Percentiles rank a stretch among this genome's conserved stretches.
phyloP scores from a whole-genome alignment of 345 rosid genomes.

The Limnanthes douglasii region DNA sequence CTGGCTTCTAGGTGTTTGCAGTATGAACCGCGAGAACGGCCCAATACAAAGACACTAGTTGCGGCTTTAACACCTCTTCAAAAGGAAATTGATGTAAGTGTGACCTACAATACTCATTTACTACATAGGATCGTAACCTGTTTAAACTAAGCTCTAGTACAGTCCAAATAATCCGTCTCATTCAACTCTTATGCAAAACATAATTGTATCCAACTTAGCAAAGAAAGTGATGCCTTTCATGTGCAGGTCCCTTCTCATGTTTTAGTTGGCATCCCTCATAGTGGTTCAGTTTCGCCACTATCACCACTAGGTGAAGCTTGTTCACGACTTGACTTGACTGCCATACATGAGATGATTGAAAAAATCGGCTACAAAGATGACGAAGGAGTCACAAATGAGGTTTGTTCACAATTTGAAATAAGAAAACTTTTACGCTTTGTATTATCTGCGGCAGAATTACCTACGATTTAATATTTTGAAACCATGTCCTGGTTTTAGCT shows the following conservation, averaged over 20 bases:
- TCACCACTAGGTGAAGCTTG: conserved; percentile 88
- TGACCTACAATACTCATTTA: no score
- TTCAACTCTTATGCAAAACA: no score
- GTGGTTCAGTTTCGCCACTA: conserved; percentile 33
- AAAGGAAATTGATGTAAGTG: conserved; percentile 55
- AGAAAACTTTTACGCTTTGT: no score
- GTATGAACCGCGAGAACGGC: conserved; percentile 71
- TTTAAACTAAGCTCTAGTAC: no score
- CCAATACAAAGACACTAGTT: conserved; percentile 57
- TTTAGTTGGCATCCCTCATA: conserved; percentile 64
- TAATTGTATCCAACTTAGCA: no score
- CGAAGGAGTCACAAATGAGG: conserved; percentile 79
- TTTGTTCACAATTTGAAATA: conserved; percentile 14
- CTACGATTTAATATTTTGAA: no score
- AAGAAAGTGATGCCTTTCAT: neutral
- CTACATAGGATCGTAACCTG: no score
- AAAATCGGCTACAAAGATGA: conserved; percentile 77
- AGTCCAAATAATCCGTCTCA: no score
- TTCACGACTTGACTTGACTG: conserved; percentile 58
- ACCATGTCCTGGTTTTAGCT: no score
- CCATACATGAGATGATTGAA: conserved; percentile 67
- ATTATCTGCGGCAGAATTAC: neutral
- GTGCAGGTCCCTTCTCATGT: conserved; percentile 54
- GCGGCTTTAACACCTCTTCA: conserved; percentile 67
- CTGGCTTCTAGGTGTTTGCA: conserved; percentile 75